These are phyloP conservation scores for Pelargonium cotyledonis DNA, from an alignment of 441 rosid genomes.

Conservation along the genomic window DNA sequence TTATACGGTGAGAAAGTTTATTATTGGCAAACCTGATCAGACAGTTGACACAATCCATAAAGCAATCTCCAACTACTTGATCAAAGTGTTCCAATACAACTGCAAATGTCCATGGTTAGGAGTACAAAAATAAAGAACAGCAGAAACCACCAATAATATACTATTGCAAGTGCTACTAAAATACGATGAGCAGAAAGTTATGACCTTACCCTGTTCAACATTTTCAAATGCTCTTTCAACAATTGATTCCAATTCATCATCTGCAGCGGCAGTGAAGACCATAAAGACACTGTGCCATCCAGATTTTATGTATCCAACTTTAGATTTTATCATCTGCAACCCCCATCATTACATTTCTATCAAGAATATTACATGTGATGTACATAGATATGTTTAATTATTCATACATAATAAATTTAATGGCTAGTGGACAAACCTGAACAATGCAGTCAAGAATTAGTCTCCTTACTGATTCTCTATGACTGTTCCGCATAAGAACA, in stretches of 20 bases:
- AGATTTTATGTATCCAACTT: slow-evolving; percentile 97
- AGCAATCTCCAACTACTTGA: slow-evolving; percentile 98
- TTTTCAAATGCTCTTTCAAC: slow-evolving; percentile 99
- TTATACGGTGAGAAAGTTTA: slow-evolving; percentile 85
- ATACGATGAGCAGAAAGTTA: slow-evolving; percentile 11
- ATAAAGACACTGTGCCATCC: slow-evolving; percentile 99
- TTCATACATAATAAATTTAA: background rate
- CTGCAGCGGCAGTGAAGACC: slow-evolving; percentile 98
- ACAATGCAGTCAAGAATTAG: slow-evolving; percentile 97
- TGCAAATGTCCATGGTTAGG: slow-evolving; percentile 48
- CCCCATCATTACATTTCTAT: slow-evolving; percentile 17
- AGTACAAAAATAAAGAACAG: slow-evolving; percentile 11
- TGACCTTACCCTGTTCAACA: slow-evolving; percentile 85
- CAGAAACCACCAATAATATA: slow-evolving; percentile 1
- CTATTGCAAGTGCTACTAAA: slow-evolving; percentile 11
- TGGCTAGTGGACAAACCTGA: slow-evolving; percentile 50
- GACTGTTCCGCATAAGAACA: slow-evolving; percentile 93
- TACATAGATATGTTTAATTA: background rate
- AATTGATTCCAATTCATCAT: slow-evolving; percentile 83
- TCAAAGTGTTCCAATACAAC: slow-evolving; percentile 98
- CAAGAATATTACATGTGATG: background rate
- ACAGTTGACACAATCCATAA: slow-evolving; percentile 99
- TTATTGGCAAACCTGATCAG: slow-evolving; percentile 98
- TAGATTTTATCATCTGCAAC: slow-evolving; percentile 94
- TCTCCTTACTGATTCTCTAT: slow-evolving; percentile 78